Conservation (phyloP, 805 yeast genomes). For the Lachancea mirantina region DNA sequence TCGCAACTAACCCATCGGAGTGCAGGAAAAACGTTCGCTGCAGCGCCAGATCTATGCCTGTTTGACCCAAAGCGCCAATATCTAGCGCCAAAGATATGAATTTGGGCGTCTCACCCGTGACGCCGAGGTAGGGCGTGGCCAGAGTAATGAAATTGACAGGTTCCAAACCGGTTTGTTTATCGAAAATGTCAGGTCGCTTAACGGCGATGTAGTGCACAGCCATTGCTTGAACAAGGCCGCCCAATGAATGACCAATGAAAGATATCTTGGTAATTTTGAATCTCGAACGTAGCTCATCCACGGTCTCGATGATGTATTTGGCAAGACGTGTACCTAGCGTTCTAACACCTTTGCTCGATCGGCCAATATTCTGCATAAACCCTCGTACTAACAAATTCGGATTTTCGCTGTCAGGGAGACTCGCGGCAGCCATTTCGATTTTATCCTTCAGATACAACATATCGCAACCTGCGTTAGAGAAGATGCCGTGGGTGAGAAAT, state of each 20-base stretch:
- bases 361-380: slow-evolving; percentile 73
- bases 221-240: slow-evolving; percentile 87
- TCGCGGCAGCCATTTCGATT: slow-evolving; percentile 42
- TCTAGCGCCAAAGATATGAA: slow-evolving; percentile 78
- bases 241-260: slow-evolving; percentile 87
- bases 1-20: slow-evolving; percentile 20
- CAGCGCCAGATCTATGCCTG: slow-evolving; percentile 86
- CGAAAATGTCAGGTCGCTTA: slow-evolving; percentile 63
- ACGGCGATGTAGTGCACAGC: slow-evolving; percentile 69
- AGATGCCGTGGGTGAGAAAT: slow-evolving; percentile 84
- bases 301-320: slow-evolving; percentile 44
- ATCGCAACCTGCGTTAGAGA: slow-evolving; percentile 84
- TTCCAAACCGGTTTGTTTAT: slow-evolving; percentile 35
- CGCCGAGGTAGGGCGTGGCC: slow-evolving; percentile 87
- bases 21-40: slow-evolving; percentile 33
- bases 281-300: slow-evolving; percentile 40
- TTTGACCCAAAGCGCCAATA: slow-evolving; percentile 84
- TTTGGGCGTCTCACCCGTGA: slow-evolving; percentile 79
- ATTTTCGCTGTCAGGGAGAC: slow-evolving; percentile 15
- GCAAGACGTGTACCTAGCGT: slow-evolving; percentile 79
- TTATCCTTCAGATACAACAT: slow-evolving; percentile 80
- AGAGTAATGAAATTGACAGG: slow-evolving; percentile 77
- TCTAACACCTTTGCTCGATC: slow-evolving; percentile 83
- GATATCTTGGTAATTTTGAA: slow-evolving; percentile 58
- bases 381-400: slow-evolving; percentile 75